Conservation (phyloP, 2,329 filamentous ascomycete genomes). For the Aspergillus japonicus region DNA sequence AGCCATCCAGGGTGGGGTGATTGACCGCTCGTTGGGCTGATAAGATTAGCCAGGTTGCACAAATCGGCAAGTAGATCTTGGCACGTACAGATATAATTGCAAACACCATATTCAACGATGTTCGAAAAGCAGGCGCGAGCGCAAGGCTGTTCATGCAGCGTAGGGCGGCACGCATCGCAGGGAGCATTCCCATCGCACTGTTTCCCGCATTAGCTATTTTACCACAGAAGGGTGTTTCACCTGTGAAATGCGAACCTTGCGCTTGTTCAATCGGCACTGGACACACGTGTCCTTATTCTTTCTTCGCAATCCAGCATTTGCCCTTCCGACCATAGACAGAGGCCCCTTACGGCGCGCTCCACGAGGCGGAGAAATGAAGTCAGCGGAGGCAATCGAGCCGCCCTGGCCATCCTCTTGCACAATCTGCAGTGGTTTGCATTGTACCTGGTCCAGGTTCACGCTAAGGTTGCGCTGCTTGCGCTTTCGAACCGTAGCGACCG, state of each 20-base stretch:
- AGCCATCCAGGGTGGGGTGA: slow-evolving; percentile 39
- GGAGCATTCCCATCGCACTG: slow-evolving; percentile 45
- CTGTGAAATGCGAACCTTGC: slow-evolving; percentile 35
- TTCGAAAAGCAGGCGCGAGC: slow-evolving; percentile 46
- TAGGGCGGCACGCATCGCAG: slow-evolving; percentile 44
- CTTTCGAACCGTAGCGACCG: slow-evolving; percentile 33
- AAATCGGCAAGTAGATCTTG: not conserved
- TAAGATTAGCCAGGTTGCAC: slow-evolving; percentile 18
- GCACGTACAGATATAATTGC: slow-evolving; percentile 47
- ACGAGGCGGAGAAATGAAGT: slow-evolving; percentile 43
- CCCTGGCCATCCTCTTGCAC: slow-evolving; percentile 46
- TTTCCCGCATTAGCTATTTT: not conserved
- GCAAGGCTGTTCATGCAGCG: slow-evolving; percentile 45
- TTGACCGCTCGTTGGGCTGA: slow-evolving; percentile 46
- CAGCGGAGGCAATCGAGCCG: slow-evolving; percentile 42
- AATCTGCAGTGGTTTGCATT: slow-evolving; percentile 40
- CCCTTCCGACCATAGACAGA: slow-evolving; percentile 38
- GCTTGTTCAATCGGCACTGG: slow-evolving; percentile 45
- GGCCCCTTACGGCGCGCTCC: slow-evolving; percentile 45
- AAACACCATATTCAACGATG: slow-evolving; percentile 46
- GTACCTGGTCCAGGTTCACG: slow-evolving; percentile 29
- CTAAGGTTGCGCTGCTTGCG: slow-evolving; percentile 35
- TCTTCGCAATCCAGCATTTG: slow-evolving; percentile 42
- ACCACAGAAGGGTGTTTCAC: not conserved
- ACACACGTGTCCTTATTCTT: slow-evolving; percentile 48